These are phyloP conservation scores for Mortierella sp. DNA, from an alignment of 371 early-diverging fungal genomes.

Conservation along the genomic window DNA sequence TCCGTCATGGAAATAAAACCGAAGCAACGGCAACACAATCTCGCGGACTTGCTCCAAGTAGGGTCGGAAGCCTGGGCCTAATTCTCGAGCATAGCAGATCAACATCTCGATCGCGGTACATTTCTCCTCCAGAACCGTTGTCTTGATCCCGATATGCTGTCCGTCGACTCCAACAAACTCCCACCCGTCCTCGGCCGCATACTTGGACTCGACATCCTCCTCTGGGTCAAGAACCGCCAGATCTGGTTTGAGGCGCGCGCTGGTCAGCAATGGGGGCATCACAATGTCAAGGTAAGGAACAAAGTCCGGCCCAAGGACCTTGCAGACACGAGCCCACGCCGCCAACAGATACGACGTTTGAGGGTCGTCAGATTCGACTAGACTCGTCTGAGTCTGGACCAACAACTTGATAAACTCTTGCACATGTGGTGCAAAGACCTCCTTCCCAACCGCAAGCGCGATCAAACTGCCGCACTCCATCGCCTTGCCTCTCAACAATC, in stretches of 20 bases:
- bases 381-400: slow-evolving; percentile 80
- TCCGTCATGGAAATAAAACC: slow-evolving; percentile 98
- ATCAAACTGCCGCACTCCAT: slow-evolving; percentile 95
- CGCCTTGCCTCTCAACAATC: slow-evolving; percentile 93
- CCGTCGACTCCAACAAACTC: slow-evolving; percentile 91
- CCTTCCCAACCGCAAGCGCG: slow-evolving; percentile 94
- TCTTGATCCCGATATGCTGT: slow-evolving; percentile 96
- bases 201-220: slow-evolving; percentile 89
- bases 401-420: slow-evolving; percentile 85
- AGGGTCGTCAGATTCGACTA: slow-evolving; percentile 92
- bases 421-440: slow-evolving; percentile 86
- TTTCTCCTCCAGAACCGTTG: slow-evolving; percentile 97
- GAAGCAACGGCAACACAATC: slow-evolving; percentile 89
- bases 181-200: slow-evolving; percentile 96
- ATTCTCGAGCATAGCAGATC: slow-evolving; percentile 92
- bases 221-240: slow-evolving; percentile 91
- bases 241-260: slow-evolving; percentile 93
- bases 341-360: slow-evolving; percentile 92
- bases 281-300: slow-evolving; percentile 92
- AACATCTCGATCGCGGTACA: slow-evolving; percentile 98
- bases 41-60: slow-evolving; percentile 89
- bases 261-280: slow-evolving; percentile 91
- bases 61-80: slow-evolving; percentile 90
- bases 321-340: slow-evolving; percentile 97
- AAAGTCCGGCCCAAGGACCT: slow-evolving; percentile 94